Evolutionary conservation across 371 early-diverging fungal genomes (phyloP), one percentile per base, ranked within the genome.

Genomic region (Syncephalis plumigaleata): DNA sequence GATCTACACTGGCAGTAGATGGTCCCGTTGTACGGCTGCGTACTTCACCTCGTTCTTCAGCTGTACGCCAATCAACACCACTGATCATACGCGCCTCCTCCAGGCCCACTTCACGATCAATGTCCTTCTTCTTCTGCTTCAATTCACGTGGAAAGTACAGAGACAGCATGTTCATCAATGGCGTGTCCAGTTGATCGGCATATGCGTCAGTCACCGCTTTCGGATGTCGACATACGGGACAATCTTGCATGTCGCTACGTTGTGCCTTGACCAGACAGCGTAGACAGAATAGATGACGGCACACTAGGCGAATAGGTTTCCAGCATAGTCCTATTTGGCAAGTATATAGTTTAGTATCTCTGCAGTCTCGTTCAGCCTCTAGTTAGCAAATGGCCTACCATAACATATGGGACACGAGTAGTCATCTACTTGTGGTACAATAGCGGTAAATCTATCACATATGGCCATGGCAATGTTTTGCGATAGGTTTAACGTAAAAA

Each of bases 391-490:
- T 23, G 24, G 58, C 64, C 59, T 64, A 71, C 72, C 58, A 48
- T 55, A 54, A 56, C 75, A 75, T 53, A 75, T 67, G 9, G 75
- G 75, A 42, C 75, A 75, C 5, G 55, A 18, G 50, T 82, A 80
- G 55, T 84, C 85, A 48, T 80, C 79, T 8, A 78, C 73, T 51
- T 83, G 83, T 3, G 82, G 84, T 47, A 83, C 72, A 26, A 84
- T 66, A 4, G 74, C 67, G 0, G 66, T 58, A n/a, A 81, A 61
- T 53, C 39, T 40, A 37, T 37, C 48, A 40, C 15, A 48, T 16
- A 69, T 53, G 1, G 57, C 50, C 36, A 38, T 54, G 31, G 53
- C 49, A 2, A 75, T 64, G 3, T 63, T 59, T 44, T 55, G 58
- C 25, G 62, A 56, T 9, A 58, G 52, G 36, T 57, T 57, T 39